Percentiles rank a stretch among this genome's conserved stretches.
Conservation (phyloP, 768 basidiomycete species). For the Tephrocybe rancida region DNA sequence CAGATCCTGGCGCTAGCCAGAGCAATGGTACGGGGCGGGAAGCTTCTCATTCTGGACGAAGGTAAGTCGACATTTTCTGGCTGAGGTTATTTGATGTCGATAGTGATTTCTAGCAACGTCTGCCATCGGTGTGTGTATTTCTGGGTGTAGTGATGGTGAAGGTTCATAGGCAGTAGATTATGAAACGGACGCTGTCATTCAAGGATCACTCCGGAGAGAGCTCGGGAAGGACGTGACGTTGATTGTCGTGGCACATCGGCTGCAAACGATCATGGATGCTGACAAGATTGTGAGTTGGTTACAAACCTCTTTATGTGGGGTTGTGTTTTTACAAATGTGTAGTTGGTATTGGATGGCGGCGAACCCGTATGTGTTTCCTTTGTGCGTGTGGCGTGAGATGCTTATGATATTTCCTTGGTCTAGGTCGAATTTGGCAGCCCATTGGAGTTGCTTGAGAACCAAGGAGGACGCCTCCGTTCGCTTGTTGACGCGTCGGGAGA, state of each 20-base stretch:
- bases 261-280: constrained; percentile 69
- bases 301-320: not conserved
- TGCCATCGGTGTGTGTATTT: constrained; percentile 41
- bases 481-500: constrained; percentile 56
- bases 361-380: not conserved
- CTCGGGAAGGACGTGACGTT: constrained; percentile 60
- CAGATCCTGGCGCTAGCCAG: constrained; percentile 68
- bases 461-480: constrained; percentile 43
- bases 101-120: constrained; percentile 35
- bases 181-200: constrained; percentile 67
- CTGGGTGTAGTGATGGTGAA: not conserved
- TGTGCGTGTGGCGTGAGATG: not conserved
- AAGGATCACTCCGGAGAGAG: constrained; percentile 55
- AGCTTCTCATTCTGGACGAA: constrained; percentile 63
- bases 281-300: constrained; percentile 43
- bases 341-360: constrained; percentile 15
- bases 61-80: constrained; percentile 36
- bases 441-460: constrained; percentile 42
- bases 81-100: constrained; percentile 12
- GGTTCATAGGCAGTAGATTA: constrained; percentile 36
- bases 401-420: not conserved
- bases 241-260: constrained; percentile 68
- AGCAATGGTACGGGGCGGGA: constrained; percentile 57
- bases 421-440: constrained; percentile 53
- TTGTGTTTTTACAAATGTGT: not conserved